Evolutionary conservation across 2,329 filamentous ascomycete genomes (phyloP), one percentile per base, ranked within the genome.

Genomic region (Chaetoscypha palmicola): DNA sequence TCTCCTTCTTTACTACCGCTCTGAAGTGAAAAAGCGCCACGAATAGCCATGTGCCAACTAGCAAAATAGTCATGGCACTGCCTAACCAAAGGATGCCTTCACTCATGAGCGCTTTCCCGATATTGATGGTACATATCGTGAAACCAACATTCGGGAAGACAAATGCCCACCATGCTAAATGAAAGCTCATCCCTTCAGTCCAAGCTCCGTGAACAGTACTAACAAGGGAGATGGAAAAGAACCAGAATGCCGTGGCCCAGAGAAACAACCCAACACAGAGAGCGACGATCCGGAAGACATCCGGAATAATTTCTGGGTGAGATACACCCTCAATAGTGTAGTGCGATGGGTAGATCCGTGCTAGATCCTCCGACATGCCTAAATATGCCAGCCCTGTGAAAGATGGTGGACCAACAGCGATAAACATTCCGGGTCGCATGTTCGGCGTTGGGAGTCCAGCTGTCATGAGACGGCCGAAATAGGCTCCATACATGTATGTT

Each of bases 381-480:
- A 87, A 75, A 31, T 86, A 68, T 0, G 83, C 82, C 11, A 86
- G 66, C 1, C 77, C 78, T 0, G 83, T 87, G 66, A 86, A 87
- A 1, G 79, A 74, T 0, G 82, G 81, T 1, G 83, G 81, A 0
- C 83, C 83, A n/a, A 86, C 83, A 47, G 79, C 81, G 67, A 88
- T 86, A 67, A 85, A 87, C 59, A 88, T 74, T 1, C 77, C 82
- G 0, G 83, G 79, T 39, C 83, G 69, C 48, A 82, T 78, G 55
- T 83, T 78, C 5, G 75, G 69, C 51, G 68, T 63, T 0, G 82
- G 82, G 12, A 86, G 70, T 1, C 82, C 76, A 54, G 47, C 35
- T 1, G 50, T 53, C 40, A 87, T 83, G n/a, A 87, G 68, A 4
- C 83, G 74, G 32, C 78, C 79, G 44, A 86, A 75, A 69, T 84